These are phyloP conservation scores for Murraya paniculata DNA, from an alignment of 345 rosid genomes.

Conservation along the genomic window DNA sequence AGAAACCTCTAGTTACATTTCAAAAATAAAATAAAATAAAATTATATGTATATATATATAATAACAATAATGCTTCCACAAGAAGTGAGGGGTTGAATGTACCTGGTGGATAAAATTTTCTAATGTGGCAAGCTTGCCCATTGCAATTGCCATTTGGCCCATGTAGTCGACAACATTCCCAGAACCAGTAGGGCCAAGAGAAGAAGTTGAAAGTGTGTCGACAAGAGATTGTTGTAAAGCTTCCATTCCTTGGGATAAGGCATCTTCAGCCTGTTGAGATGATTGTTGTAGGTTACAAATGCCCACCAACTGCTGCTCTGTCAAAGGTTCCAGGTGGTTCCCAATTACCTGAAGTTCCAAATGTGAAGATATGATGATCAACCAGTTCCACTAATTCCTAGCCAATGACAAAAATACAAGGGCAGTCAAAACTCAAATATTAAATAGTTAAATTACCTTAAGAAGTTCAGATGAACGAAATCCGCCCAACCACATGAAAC, in stretches of 20 bases:
- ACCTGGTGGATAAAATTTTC: slow-evolving; percentile 96
- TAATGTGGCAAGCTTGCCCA: slow-evolving; percentile 79
- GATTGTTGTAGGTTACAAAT: slow-evolving; percentile 92
- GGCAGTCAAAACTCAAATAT: not conserved
- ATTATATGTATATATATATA: too few relatives aligned
- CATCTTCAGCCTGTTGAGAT: slow-evolving; percentile 98
- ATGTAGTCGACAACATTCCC: slow-evolving; percentile 85
- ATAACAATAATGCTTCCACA: not conserved
- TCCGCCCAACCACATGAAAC: slow-evolving; percentile 98
- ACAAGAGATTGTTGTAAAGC: slow-evolving; percentile 89
- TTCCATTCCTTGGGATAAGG: slow-evolving; percentile 96
- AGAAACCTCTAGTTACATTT: not conserved
- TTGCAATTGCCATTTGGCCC: slow-evolving; percentile 93
- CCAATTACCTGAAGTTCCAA: slow-evolving; percentile 58
- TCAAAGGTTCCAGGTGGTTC: slow-evolving; percentile 83
- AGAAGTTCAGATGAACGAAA: slow-evolving; percentile 88
- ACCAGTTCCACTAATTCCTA: not conserved
- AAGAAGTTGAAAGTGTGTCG: slow-evolving; percentile 70
- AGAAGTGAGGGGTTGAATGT: not conserved
- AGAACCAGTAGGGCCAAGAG: slow-evolving; percentile 56
- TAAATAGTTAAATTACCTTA: slow-evolving; percentile 43
- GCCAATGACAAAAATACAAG: not conserved
- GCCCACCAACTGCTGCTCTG: slow-evolving; percentile 91
- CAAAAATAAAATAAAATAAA: not conserved
- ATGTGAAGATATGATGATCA: not conserved